Conservation (phyloP, 2,329 filamentous ascomycete genomes). For the Xylariaceae sp. region DNA sequence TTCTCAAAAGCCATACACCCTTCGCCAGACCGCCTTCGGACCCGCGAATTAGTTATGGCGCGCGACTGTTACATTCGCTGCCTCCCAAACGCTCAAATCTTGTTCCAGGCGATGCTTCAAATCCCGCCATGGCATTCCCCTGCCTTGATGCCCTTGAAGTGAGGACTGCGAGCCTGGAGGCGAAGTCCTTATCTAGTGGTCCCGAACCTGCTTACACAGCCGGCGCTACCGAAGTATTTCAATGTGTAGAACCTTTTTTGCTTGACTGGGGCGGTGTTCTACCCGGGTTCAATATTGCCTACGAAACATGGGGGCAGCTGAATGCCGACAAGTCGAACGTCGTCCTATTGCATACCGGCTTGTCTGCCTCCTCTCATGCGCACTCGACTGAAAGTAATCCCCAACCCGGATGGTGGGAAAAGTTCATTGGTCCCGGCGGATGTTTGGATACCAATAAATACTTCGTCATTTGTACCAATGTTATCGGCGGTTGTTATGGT, state of each 20-base stretch:
- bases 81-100: conserved; percentile 21
- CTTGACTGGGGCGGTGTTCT: conserved; percentile 96
- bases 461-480: conserved; percentile 93
- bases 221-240: conserved; percentile 74
- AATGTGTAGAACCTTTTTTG: conserved; percentile 66
- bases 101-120: conserved; percentile 49
- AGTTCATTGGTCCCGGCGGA: conserved; percentile 84
- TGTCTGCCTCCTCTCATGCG: conserved; percentile 96
- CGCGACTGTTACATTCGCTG: conserved; percentile 25
- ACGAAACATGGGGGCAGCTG: conserved; percentile 84
- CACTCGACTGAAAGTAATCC: conserved; percentile 84
- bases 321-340: conserved; percentile 80
- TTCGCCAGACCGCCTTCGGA: background rate
- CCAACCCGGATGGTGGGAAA: conserved; percentile 97
- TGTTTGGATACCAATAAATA: conserved; percentile 88
- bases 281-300: conserved; percentile 81
- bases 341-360: conserved; percentile 85
- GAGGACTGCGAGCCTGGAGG: conserved; percentile 67
- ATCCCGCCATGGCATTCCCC: conserved; percentile 82
- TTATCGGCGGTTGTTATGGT: conserved; percentile 91
- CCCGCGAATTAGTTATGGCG: conserved; percentile 11
- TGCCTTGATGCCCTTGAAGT: conserved; percentile 81
- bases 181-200: conserved; percentile 63
- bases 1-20: conserved; percentile 13
- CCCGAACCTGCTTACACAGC: conserved; percentile 93